Evolutionary conservation across 176 grass and related monocot species (phyloP).

Genomic region (Phragmites australis): DNA sequence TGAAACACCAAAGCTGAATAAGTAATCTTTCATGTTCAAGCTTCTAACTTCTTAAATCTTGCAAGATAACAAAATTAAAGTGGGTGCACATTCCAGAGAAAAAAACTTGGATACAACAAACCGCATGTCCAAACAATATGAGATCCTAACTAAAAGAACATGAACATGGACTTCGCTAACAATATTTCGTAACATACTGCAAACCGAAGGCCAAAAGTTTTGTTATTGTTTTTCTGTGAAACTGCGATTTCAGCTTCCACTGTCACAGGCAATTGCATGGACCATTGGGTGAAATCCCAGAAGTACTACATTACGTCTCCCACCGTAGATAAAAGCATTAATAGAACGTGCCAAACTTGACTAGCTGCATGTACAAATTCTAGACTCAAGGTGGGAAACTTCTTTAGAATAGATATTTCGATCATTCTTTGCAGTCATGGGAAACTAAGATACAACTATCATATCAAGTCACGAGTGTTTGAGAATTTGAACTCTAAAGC

Average conservation of each 20-base stretch:
- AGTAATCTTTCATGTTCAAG: constrained; percentile 26
- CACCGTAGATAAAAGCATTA: background rate
- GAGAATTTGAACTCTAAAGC: background rate
- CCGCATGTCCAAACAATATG: background rate
- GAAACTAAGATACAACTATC: background rate
- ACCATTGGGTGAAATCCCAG: constrained; percentile 5
- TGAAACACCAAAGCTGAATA: constrained; percentile 29
- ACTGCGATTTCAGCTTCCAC: background rate
- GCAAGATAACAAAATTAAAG: background rate
- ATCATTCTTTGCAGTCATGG: background rate
- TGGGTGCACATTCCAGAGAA: background rate
- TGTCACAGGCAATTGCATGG: background rate
- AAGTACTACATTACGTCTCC: background rate
- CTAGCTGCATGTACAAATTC: background rate
- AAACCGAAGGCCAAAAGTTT: background rate
- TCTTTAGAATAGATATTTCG: background rate
- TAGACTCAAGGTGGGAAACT: background rate
- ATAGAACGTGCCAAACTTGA: background rate
- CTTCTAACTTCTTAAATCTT: background rate
- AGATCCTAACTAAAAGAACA: constrained; percentile 6
- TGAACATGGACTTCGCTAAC: background rate
- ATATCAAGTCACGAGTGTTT: constrained; percentile 1
- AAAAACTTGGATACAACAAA: background rate
- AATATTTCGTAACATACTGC: background rate
- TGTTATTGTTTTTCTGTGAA: background rate